Evolutionary conservation across 495 filamentous ascomycete genomes (phyloP), one percentile per base, ranked within the genome.

Genomic region (Talaromyces thailandensis): DNA sequence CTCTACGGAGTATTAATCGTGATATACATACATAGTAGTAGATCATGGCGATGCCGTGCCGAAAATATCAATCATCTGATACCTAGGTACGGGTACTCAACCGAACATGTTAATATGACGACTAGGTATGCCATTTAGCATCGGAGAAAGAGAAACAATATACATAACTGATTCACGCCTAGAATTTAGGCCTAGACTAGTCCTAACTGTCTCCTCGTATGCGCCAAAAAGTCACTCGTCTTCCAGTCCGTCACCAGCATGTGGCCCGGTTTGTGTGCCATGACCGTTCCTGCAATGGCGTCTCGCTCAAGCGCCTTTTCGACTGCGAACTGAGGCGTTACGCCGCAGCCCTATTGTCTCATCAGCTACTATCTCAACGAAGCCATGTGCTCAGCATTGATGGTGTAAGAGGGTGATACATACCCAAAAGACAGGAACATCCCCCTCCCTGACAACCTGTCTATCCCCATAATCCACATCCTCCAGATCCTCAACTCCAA

Each of bases 251-350:
- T 74, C 2, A 84, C 72, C 52, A 84, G 64, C 82, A 86, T 85
- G 65, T 82, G 75, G 0, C 81, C 81, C 6, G 83, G 83, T 37
- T 74, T 75, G 69, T 85, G 84, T 1, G 74, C 73, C 72, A 85
- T 80, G 2, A 83, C 73, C 16, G 75, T 69, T 0, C 82, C 83
- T 12, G 77, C 63, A 23, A 85, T 64, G 18, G 73, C 69, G 18
- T 48, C 8, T 48, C 43, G 43, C 9, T 48, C 43, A 48, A 48
- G 43, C 3, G 79, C 76, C 45, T 72, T 66, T 73, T 81, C 77
- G 0, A 85, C 81, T 7, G 80, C 82, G 56, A 81, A 75, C 66
- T 85, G 82, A 6, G 83, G 81, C 16, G 84, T 85, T 3, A 86
- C 81, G 4, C 81, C 82, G 65, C 81, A 85, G 2, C 81, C 83